These are phyloP conservation scores for Hygrocybe coccinea DNA, from an alignment of 768 basidiomycete genomes.

Conservation along the genomic window DNA sequence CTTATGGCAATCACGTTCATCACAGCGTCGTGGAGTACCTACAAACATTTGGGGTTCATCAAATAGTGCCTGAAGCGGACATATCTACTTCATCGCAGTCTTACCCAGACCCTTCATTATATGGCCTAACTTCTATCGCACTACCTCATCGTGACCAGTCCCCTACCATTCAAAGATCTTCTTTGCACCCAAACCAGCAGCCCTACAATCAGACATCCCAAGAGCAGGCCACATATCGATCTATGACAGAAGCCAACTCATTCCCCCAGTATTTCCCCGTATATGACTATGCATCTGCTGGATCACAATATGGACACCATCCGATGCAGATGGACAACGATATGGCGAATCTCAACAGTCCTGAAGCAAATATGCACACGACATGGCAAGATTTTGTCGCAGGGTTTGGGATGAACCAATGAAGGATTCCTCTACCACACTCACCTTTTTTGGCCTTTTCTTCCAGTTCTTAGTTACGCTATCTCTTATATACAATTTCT, in stretches of 20 bases:
- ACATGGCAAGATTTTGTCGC: constrained; percentile 64
- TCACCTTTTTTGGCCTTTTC: too few relatives aligned
- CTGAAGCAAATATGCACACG: constrained; percentile 56
- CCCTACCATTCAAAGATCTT: constrained; percentile 6
- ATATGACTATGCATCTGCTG: constrained; percentile 7
- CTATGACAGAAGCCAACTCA: constrained; percentile 14
- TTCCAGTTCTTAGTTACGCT: too few relatives aligned
- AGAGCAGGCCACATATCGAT: constrained; percentile 14
- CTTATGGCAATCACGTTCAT: constrained; percentile 48
- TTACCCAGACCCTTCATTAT: constrained; percentile 6
- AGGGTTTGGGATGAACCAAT: constrained; percentile 30
- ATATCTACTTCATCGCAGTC: background rate
- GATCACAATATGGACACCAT: constrained; percentile 21
- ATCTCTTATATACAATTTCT: too few relatives aligned
- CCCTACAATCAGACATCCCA: constrained; percentile 15
- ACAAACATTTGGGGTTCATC: constrained; percentile 45
- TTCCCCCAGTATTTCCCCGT: constrained; percentile 64
- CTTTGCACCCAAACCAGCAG: constrained; percentile 21
- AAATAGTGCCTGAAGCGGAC: constrained; percentile 8
- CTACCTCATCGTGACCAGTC: constrained; percentile 3
- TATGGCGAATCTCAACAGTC: constrained; percentile 48
- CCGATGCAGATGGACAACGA: constrained; percentile 38
- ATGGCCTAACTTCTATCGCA: constrained; percentile 6
- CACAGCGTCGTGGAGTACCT: constrained; percentile 67
- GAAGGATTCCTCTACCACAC: too few relatives aligned